Conservation (phyloP, 1,139 yeast species). For the Hemisphaericaspora xylofermentans region DNA sequence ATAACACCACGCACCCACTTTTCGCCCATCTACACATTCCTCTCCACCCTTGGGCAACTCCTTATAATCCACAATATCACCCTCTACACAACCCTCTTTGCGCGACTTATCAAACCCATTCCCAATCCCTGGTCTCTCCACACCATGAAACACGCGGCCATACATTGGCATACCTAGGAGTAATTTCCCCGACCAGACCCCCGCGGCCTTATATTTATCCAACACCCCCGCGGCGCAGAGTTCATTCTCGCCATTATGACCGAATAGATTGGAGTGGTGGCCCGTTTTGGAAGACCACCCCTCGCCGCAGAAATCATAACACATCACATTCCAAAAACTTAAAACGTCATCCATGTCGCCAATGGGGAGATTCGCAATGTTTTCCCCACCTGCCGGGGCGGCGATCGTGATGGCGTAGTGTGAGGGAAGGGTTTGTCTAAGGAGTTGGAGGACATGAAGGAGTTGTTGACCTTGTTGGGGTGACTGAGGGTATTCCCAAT, state of each 20-base stretch:
- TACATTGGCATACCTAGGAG: slow-evolving; percentile 86
- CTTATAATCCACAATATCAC: slow-evolving; percentile 57
- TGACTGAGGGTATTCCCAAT: slow-evolving; percentile 85
- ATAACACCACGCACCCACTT: slow-evolving; percentile 59
- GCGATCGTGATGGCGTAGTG: slow-evolving; percentile 61
- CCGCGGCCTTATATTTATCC: slow-evolving; percentile 36
- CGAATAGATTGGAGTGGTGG: slow-evolving; percentile 71
- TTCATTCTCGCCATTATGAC: slow-evolving; percentile 38
- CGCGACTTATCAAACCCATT: slow-evolving; percentile 32
- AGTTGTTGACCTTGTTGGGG: slow-evolving; percentile 46
- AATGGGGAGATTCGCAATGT: slow-evolving; percentile 43
- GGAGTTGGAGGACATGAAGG: slow-evolving; percentile 39
- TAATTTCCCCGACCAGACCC: slow-evolving; percentile 52
- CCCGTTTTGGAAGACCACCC: slow-evolving; percentile 65
- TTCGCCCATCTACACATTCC: slow-evolving; percentile 52
- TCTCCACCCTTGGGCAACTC: slow-evolving; percentile 44
- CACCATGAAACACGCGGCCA: slow-evolving; percentile 64
- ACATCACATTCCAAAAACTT: slow-evolving; percentile 82
- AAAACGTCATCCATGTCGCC: slow-evolving; percentile 55
- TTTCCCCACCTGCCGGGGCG: slow-evolving; percentile 63
- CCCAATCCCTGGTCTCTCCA: slow-evolving; percentile 39
- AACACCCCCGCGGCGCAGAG: slow-evolving; percentile 54
- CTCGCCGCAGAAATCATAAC: slow-evolving; percentile 78
- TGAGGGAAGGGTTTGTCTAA: slow-evolving; percentile 40
- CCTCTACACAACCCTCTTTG: slow-evolving; percentile 20